Conservation (phyloP, 768 basidiomycete genomes). For the Clathrus columnatus region DNA sequence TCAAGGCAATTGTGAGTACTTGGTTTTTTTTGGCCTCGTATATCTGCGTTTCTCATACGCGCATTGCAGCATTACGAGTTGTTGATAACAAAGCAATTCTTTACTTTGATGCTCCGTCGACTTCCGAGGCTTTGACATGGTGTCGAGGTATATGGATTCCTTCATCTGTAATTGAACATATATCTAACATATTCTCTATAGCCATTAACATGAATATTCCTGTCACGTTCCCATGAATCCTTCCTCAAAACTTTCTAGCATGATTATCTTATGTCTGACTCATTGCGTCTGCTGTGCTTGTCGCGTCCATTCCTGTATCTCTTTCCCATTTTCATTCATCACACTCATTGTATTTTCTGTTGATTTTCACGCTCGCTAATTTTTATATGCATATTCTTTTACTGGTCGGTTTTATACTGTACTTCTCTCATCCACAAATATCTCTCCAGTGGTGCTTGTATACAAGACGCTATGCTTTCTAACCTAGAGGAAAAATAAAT, state of each 20-base stretch:
- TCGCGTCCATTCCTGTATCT: constrained; percentile 1
- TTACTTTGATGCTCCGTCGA: constrained; percentile 78
- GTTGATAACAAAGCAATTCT: constrained; percentile 90
- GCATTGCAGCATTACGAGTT: constrained; percentile 58
- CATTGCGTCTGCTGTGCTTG: neutral
- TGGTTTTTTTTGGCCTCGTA: constrained; percentile 6
- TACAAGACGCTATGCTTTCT: neutral
- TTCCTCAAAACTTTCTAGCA: neutral
- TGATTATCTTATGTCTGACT: neutral
- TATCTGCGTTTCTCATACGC: constrained; percentile 9
- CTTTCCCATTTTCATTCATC: neutral
- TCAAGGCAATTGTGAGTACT: constrained; percentile 64
- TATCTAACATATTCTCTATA: constrained; percentile 22
- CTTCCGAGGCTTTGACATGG: constrained; percentile 83
- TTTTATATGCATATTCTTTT: neutral
- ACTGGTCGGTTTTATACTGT: neutral
- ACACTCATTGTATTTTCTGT: neutral
- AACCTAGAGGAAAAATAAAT: neutral
- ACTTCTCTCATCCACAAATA: neutral
- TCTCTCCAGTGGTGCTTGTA: neutral
- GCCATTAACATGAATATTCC: constrained; percentile 89
- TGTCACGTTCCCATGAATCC: constrained; percentile 32
- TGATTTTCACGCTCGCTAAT: neutral
- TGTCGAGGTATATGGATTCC: constrained; percentile 57
- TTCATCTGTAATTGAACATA: neutral